These are phyloP conservation scores for Saccharum officinarum DNA, from an alignment of 176 grass and related monocot species.

Conservation along the genomic window DNA sequence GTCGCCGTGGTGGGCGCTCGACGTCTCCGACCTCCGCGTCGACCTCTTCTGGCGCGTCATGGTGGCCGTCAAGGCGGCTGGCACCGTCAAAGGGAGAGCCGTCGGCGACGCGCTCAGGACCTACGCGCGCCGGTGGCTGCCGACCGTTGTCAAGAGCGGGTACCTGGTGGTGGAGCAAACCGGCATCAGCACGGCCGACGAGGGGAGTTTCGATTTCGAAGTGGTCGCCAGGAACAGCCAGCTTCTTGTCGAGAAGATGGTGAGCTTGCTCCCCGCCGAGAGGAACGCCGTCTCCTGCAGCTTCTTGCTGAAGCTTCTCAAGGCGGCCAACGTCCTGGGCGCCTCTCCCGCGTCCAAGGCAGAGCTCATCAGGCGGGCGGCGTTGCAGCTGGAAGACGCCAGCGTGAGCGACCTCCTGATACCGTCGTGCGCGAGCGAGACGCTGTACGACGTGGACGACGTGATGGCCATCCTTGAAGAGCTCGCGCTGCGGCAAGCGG, in stretches of 20 bases:
- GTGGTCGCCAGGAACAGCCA: conserved; percentile 37
- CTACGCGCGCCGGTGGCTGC: conserved; percentile 64
- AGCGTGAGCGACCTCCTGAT: conserved; percentile 65
- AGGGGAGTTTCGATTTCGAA: not conserved
- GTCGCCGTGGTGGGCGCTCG: conserved; percentile 51
- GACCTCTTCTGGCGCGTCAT: conserved; percentile 84
- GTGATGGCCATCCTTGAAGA: conserved; percentile 60
- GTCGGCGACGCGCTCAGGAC: conserved; percentile 54
- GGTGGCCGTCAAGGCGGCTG: conserved; percentile 64
- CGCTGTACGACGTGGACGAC: conserved; percentile 52
- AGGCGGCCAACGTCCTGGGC: conserved; percentile 49
- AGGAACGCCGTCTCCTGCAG: conserved; percentile 59
- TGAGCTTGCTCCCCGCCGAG: conserved; percentile 57
- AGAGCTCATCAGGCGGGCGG: conserved; percentile 53
- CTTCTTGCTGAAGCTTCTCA: conserved; percentile 65
- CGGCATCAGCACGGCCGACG: not conserved
- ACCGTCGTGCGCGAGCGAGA: conserved; percentile 33
- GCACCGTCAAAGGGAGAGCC: conserved; percentile 35
- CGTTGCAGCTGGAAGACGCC: conserved; percentile 69
- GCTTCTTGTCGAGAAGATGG: conserved; percentile 61
- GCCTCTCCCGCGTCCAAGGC: conserved; percentile 41
- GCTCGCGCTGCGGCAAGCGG: conserved; percentile 49
- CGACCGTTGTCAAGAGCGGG: not conserved
- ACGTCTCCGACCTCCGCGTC: conserved; percentile 51
- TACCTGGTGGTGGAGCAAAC: not conserved